Conservation (phyloP, 2,329 filamentous ascomycete species). For the Nemania serpens region DNA sequence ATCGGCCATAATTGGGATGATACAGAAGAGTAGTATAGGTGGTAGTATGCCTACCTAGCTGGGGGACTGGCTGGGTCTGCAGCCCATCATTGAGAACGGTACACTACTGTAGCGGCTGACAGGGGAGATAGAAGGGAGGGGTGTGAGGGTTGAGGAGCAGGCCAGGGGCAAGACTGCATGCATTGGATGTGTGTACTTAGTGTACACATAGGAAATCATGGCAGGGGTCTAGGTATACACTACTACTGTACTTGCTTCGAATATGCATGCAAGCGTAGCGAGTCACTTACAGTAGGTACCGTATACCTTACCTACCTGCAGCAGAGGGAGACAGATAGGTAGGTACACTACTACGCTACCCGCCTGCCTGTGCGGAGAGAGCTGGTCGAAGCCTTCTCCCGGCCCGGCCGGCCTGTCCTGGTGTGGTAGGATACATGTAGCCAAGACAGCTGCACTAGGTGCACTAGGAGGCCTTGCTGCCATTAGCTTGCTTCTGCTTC, state of each 20-base stretch:
- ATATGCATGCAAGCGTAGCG: conserved; percentile 16
- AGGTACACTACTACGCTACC: background rate
- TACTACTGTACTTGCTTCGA: conserved; percentile 20
- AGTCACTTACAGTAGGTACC: background rate
- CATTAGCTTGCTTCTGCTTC: background rate
- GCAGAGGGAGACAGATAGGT: no score
- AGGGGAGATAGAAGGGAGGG: background rate
- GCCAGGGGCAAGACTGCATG: no score
- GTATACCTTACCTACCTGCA: no score
- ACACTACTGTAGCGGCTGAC: background rate
- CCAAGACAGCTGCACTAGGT: no score
- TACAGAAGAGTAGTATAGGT: conserved; percentile 4
- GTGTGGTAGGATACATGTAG: conserved; percentile 2
- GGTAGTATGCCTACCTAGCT: background rate
- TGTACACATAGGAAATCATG: background rate
- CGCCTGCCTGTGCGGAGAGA: background rate
- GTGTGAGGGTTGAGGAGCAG: conserved; percentile 17
- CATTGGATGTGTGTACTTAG: no score
- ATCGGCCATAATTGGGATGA: conserved; percentile 19
- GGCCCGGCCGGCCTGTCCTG: conserved; percentile 23
- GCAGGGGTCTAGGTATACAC: background rate
- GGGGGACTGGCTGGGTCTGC: background rate
- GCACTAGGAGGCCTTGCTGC: background rate
- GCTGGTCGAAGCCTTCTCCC: conserved; percentile 15
- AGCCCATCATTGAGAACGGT: background rate